A percentile compares a stretch with the other conserved stretches of the same genome.
These are phyloP conservation scores for Coccinonectria pachysandricola DNA, from an alignment of 2,329 filamentous ascomycete genomes.

Conservation along the genomic window DNA sequence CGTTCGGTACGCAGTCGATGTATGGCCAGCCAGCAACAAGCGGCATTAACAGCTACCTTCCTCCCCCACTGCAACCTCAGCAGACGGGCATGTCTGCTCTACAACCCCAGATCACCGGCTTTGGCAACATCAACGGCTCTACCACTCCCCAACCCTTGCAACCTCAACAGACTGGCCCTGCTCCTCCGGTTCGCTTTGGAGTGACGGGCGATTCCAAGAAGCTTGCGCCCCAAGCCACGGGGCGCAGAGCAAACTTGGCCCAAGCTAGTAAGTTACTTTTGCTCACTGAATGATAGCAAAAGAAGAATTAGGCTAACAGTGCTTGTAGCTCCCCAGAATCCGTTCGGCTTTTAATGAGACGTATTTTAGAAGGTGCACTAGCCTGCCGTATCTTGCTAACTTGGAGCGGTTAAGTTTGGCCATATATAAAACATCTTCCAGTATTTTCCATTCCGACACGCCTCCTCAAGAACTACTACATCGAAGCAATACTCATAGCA, in stretches of 20 bases:
- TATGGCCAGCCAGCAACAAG: slow-evolving; percentile 32
- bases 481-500: no score
- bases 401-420: no score
- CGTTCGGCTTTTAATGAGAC: slow-evolving; percentile 40
- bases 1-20: slow-evolving; percentile 37
- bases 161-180: slow-evolving; percentile 49
- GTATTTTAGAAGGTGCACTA: no score
- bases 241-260: slow-evolving; percentile 77
- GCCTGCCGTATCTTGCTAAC: no score
- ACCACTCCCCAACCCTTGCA: slow-evolving; percentile 34
- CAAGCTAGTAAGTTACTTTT: slow-evolving; percentile 87
- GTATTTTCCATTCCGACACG: no score
- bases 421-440: no score
- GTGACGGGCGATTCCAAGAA: slow-evolving; percentile 63
- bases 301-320: slow-evolving; percentile 10
- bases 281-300: no score
- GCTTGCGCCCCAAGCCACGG: slow-evolving; percentile 76
- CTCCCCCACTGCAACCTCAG: slow-evolving; percentile 50
- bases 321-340: slow-evolving; percentile 38
- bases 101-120: slow-evolving; percentile 39
- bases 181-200: slow-evolving; percentile 83
- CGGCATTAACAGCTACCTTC: slow-evolving; percentile 48
- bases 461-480: no score
- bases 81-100: slow-evolving; percentile 41
- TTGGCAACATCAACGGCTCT: slow-evolving; percentile 38